Conservation (phyloP, 768 basidiomycete genomes). For the Cystobasidium onofrii region DNA sequence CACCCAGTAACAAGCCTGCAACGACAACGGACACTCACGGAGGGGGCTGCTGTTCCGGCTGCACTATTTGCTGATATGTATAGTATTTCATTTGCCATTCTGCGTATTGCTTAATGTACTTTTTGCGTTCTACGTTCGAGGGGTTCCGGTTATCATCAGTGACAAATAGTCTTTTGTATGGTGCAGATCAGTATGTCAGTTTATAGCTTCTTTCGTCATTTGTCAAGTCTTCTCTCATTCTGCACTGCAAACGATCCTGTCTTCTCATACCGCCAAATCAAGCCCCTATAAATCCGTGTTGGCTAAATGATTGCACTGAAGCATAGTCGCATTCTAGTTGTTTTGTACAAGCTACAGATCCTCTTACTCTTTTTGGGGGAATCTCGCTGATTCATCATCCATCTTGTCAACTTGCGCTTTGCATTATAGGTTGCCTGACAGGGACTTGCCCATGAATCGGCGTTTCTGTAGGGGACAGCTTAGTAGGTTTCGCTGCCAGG, state of each 20-base stretch:
- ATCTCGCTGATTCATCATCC: too few relatives aligned
- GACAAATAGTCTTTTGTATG: too few relatives aligned
- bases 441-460: slow-evolving; percentile 42
- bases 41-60: not conserved
- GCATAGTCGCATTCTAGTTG: not conserved
- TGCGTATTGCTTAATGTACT: too few relatives aligned
- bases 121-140: too few relatives aligned
- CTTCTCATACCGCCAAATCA: not conserved
- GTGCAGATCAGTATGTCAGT: too few relatives aligned
- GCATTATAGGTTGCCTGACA: slow-evolving; percentile 12
- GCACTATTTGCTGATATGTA: not conserved
- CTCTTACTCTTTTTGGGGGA: too few relatives aligned
- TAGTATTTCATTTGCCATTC: too few relatives aligned
- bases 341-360: not conserved
- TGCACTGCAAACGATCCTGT: not conserved
- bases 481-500: not conserved
- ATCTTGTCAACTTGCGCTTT: not conserved
- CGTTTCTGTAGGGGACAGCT: slow-evolving; percentile 36
- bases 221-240: not conserved
- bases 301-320: not conserved
- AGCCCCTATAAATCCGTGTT: too few relatives aligned
- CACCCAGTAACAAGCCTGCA: not conserved
- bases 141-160: too few relatives aligned
- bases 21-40: not conserved
- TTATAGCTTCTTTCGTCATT: not conserved